These are phyloP conservation scores for Pestalotiopsis fici DNA, from an alignment of 2,329 filamentous ascomycete species.

Conservation along the genomic window DNA sequence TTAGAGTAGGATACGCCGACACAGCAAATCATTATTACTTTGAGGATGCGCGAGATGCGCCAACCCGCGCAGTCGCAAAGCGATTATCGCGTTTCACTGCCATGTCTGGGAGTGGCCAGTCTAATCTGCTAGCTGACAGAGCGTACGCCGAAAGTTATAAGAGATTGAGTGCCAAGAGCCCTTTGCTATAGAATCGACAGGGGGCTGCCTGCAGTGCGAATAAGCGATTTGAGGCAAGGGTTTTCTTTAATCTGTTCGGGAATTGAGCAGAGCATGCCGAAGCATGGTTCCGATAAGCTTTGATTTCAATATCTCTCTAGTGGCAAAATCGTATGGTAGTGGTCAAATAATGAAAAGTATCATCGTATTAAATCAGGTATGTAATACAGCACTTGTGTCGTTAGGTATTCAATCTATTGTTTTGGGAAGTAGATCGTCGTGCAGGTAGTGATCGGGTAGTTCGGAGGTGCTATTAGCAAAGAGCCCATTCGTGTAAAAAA, in stretches of 20 bases:
- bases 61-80: not conserved
- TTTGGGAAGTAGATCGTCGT: not conserved
- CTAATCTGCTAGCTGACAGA: not conserved
- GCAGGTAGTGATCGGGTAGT: not conserved
- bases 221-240: not conserved
- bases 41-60: conserved; percentile 1
- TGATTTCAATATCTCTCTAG: not conserved
- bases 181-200: not conserved
- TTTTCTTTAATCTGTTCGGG: too few species aligned
- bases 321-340: not conserved
- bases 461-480: not conserved
- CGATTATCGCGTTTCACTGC: not conserved
- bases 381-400: not conserved
- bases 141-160: conserved; percentile 1
- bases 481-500: not conserved
- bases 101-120: not conserved
- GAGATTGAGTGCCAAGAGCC: not conserved
- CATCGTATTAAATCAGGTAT: not conserved
- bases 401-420: not conserved
- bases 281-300: not conserved
- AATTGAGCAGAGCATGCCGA: too few species aligned
- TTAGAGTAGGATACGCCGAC: not conserved
- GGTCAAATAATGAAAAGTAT: not conserved
- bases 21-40: conserved; percentile 2
- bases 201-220: not conserved